A percentile compares a stretch with the other conserved stretches of the same genome.
These are phyloP conservation scores for Cymodocea nodosa DNA, from an alignment of 116 monocot genomes.

Conservation along the genomic window DNA sequence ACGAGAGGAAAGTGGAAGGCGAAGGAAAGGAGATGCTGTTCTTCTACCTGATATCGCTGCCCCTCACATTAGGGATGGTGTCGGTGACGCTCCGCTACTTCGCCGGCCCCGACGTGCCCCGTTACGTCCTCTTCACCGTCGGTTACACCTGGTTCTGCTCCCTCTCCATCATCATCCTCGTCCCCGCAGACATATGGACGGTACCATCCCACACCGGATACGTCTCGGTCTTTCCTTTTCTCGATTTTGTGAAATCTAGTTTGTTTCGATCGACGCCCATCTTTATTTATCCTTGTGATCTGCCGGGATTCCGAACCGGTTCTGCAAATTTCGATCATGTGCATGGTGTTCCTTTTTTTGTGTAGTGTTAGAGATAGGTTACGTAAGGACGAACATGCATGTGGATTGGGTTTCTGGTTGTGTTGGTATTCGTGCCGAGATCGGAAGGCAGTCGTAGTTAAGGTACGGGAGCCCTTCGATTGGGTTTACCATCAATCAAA, in stretches of 20 bases:
- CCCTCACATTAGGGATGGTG: constrained; percentile 87
- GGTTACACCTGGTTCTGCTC: constrained; percentile 99
- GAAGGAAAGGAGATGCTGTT: constrained; percentile 56
- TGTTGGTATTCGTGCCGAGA: too few species aligned
- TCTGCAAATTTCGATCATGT: too few species aligned
- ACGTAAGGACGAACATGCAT: too few species aligned
- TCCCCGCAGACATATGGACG: constrained; percentile 95
- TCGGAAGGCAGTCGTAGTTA: too few species aligned
- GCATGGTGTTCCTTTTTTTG: too few species aligned
- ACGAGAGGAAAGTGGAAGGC: not conserved
- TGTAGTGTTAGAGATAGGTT: too few species aligned
- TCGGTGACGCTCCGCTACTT: constrained; percentile 82
- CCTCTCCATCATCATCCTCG: constrained; percentile 94
- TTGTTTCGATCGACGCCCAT: not conserved
- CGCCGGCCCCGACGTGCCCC: constrained; percentile 77
- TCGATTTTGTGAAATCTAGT: not conserved
- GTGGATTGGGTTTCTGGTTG: too few species aligned
- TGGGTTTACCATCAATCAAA: too few species aligned
- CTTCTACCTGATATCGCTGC: constrained; percentile 93
- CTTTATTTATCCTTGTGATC: too few species aligned
- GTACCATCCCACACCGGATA: constrained; percentile 26
- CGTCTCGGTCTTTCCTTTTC: not conserved
- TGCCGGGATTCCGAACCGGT: too few species aligned
- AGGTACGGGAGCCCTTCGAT: too few species aligned
- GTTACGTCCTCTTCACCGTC: constrained; percentile 84